These are phyloP conservation scores for Ceratobasidium sp. DNA, from an alignment of 1,284 basidiomycete genomes.

Conservation along the genomic window DNA sequence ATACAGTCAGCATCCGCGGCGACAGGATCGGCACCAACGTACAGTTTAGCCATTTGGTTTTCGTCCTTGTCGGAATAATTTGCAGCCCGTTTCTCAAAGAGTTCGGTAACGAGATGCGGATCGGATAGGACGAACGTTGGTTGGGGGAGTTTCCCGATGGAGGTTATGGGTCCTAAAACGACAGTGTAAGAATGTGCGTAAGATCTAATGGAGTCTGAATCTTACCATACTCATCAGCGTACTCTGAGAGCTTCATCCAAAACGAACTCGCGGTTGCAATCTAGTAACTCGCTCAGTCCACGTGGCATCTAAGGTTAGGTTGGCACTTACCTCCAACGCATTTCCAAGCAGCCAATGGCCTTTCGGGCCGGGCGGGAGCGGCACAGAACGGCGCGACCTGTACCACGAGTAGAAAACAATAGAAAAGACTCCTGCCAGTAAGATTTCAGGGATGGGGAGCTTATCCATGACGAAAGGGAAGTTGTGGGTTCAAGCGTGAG, in stretches of 20 bases:
- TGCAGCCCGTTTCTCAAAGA: conserved; percentile 14
- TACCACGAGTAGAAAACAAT: conserved; percentile 8
- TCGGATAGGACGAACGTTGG: not conserved
- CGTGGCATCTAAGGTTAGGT: too few relatives aligned
- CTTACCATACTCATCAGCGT: not conserved
- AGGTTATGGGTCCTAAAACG: not conserved
- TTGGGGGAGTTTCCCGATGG: not conserved
- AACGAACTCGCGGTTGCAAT: not conserved
- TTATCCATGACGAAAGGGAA: not conserved
- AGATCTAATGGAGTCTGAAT: not conserved
- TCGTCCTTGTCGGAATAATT: not conserved
- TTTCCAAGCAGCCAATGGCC: conserved; percentile 7
- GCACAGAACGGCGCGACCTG: not conserved
- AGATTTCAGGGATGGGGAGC: not conserved
- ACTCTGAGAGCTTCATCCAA: conserved; percentile 9
- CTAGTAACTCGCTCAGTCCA: not conserved
- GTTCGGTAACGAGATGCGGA: not conserved
- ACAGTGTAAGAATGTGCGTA: not conserved
- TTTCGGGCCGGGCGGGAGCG: conserved; percentile 5
- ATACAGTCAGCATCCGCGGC: not conserved
- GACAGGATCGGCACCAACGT: not conserved
- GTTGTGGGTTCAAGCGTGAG: too few relatives aligned
- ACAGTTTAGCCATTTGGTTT: not conserved
- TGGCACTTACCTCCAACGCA: not conserved
- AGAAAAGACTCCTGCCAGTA: not conserved